phyloP scores from a whole-genome alignment of 352 stramenopile genomes.

The Nothophytophthora sp. region DNA sequence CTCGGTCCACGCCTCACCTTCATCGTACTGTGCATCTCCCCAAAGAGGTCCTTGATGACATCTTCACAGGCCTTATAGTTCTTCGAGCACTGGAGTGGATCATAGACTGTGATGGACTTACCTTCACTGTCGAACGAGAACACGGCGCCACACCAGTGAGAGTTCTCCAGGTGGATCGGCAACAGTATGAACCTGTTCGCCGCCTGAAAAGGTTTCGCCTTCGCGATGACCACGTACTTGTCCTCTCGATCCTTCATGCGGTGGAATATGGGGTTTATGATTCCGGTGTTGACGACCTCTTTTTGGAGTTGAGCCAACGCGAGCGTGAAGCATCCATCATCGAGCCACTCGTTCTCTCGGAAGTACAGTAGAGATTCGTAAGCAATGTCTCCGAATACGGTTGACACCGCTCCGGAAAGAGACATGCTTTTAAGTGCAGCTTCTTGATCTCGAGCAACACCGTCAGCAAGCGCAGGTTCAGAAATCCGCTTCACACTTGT shows the following conservation, averaged over 20 bases:
- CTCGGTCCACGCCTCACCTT: neutral
- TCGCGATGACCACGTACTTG: neutral
- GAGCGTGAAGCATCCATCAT: conserved; percentile 1
- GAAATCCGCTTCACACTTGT: too few species aligned
- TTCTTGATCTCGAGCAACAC: neutral
- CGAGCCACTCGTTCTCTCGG: neutral
- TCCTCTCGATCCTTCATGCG: neutral
- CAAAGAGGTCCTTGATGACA: neutral
- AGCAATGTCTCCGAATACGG: neutral
- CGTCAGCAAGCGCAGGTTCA: too few species aligned
- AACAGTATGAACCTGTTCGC: neutral
- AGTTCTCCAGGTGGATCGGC: neutral
- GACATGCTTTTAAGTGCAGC: neutral
- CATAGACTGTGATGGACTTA: neutral
- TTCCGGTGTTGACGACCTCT: neutral
- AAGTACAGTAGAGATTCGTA: neutral
- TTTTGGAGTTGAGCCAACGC: neutral
- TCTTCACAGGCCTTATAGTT: conserved; percentile 7
- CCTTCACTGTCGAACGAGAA: conserved; percentile 2
- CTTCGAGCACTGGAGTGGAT: conserved; percentile 11
- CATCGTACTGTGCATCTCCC: neutral
- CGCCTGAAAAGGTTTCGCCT: neutral
- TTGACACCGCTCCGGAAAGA: neutral
- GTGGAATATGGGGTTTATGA: conserved; percentile 1
- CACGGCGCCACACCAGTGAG: conserved; percentile 5